Base-by-base conservation (phyloP, 305 asterid species). In the Fraxinus floribunda region DNA sequence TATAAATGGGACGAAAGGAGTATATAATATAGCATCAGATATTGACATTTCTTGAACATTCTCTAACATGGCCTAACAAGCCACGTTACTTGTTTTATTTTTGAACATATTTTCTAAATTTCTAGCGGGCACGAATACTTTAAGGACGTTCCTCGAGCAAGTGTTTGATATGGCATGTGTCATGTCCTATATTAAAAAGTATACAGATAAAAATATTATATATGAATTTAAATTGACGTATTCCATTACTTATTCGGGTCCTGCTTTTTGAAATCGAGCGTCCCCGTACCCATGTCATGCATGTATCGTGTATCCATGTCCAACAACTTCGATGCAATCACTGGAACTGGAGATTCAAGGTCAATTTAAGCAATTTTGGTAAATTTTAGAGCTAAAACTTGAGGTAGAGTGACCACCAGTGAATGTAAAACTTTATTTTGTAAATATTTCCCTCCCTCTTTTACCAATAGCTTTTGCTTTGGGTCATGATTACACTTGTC, bases 371-470 rank as follows among this genome's bases (percentile, higher is more conserved):
- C 81, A 44, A 81, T 84, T 73, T 6, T 76, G 85, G 66, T 82
- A 80, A 79, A 68, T 86, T 82, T 84, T 83, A 24, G 71, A 57
- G 79, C 75, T 62, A 73, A 79, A 83, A 18, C 80, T 80, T 75
- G 80, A 78, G 57, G 77, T 55, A n/a, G 3, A 49, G 84, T 87
- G 90, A 83, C 64, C 5, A 7, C 10, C 66, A n/a, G 66, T 55
- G 9, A 55, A n/a, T 77, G 77, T 80, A 62, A 46, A 76, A 85
- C 98, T 93, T 93, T 91, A 93, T 78, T 91, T 94, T 93, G 96
- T 83, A 89, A 86, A 89, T 87, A 60, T 29, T 90, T 92, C 95
- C 98, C 93, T 90, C 93, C 90, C 73, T 70, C 85, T 88, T 89
- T 86, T 70, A 87, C 91, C 86, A 75, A 20, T 77, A 72, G 57